phyloP scores from a whole-genome alignment of 257 asterid genomes.

The Solanum tarijense region DNA sequence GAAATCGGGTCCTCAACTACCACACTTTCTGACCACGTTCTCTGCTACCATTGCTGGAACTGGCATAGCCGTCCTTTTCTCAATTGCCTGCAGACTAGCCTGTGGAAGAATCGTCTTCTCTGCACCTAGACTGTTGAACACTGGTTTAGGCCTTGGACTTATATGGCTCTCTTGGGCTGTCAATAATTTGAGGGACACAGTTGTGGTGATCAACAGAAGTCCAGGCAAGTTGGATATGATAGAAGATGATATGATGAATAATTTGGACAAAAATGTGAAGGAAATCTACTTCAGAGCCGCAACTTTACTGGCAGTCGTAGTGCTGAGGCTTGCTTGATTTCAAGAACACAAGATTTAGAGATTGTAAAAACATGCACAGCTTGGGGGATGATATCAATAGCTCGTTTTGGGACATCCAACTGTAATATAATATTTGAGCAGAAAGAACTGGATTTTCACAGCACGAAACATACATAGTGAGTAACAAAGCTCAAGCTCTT shows the following conservation, averaged over 20 bases:
- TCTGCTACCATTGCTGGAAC: conserved; percentile 91
- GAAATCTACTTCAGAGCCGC: conserved; percentile 60
- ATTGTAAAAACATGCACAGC: not conserved
- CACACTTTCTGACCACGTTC: conserved; percentile 51
- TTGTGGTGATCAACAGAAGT: conserved; percentile 40
- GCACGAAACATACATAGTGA: not conserved
- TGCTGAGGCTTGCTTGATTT: conserved; percentile 48
- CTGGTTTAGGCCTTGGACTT: conserved; percentile 75
- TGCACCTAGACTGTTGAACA: conserved; percentile 43
- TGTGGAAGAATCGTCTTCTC: conserved; percentile 46
- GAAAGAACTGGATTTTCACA: not conserved
- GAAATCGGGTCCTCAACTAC: conserved; percentile 67
- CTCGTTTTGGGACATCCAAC: not conserved
- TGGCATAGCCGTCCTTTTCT: conserved; percentile 67
- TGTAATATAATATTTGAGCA: not conserved
- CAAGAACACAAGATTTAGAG: not conserved
- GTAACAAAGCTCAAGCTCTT: not conserved
- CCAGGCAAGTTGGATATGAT: conserved; percentile 19
- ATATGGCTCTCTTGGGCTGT: conserved; percentile 89
- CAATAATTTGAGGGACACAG: conserved; percentile 62
- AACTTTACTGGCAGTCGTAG: conserved; percentile 47
- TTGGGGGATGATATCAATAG: not conserved
- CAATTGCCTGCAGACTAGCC: conserved; percentile 53
- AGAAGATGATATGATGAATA: conserved; percentile 55
- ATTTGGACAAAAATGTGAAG: conserved; percentile 48